Conservation (phyloP, 2,329 filamentous ascomycete species). For the Coleophoma crateriformis region DNA sequence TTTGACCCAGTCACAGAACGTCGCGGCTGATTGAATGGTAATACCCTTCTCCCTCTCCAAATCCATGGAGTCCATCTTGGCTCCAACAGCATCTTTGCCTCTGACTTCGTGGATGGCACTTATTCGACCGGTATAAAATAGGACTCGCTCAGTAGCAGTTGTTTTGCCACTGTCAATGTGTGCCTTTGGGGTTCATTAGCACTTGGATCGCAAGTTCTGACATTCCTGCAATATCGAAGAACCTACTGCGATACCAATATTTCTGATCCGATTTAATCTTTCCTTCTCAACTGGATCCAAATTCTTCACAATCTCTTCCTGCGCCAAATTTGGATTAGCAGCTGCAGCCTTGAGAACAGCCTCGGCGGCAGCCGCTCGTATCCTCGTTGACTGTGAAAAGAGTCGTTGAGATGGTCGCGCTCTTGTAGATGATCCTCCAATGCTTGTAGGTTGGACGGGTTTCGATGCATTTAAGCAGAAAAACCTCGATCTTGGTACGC, state of each 20-base stretch:
- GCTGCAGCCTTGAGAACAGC: constrained; percentile 8
- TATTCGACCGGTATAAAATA: constrained; percentile 97
- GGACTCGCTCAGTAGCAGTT: constrained; percentile 89
- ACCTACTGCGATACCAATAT: constrained; percentile 93
- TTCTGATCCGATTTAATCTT: constrained; percentile 76
- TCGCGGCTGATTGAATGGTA: constrained; percentile 96
- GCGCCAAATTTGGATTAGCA: constrained; percentile 4
- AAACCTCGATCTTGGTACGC: constrained; percentile 17
- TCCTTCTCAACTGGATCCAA: constrained; percentile 62
- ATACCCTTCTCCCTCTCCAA: constrained; percentile 97
- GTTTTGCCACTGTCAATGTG: constrained; percentile 99
- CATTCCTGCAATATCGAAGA: background rate
- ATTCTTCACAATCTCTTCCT: constrained; percentile 21
- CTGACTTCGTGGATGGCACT: constrained; percentile 96
- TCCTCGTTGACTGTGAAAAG: constrained; percentile 21
- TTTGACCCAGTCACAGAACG: constrained; percentile 96
- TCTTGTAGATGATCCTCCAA: constrained; percentile 5
- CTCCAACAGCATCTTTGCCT: constrained; percentile 88
- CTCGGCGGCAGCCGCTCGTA: constrained; percentile 20
- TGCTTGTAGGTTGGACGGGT: constrained; percentile 7
- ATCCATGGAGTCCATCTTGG: constrained; percentile 99
- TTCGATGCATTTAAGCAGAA: constrained; percentile 22
- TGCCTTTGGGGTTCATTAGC: constrained; percentile 46
- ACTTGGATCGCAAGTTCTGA: constrained; percentile 4
- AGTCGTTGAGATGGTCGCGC: constrained; percentile 17